Evolutionary conservation across 768 basidiomycete species (phyloP), one percentile per base, ranked within the genome.

Genomic region (Scleroderma bovista): DNA sequence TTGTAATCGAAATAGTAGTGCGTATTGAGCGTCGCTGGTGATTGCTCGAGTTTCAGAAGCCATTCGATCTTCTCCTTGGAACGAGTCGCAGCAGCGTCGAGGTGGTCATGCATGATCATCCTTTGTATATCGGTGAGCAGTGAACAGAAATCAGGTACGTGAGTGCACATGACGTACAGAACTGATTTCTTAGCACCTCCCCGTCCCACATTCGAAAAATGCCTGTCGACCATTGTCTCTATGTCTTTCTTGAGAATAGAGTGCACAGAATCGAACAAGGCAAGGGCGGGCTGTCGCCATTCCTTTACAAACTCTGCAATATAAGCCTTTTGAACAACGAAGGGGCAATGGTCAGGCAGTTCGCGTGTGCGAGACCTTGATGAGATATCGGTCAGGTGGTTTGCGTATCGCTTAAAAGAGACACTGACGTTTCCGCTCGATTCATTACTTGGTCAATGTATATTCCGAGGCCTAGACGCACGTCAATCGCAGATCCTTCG

Each of bases 321-420:
- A 51, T 76, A 83, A 0, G 63, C 57, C 9, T 71, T 62, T 43
- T 80, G 77, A 0, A 88, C 80, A 0, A 80, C 68, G 51, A 83
- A 87, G 0, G 86, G 85, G 51, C 79, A 84, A 52, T 76, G 75
- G 12, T 78, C 81, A 0, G 85, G 86, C 0, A 88, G 72, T 56
- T 88, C 86, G 1, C 88, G 78, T 1, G 85, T 83, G 3, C 81
- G 75, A 1, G 87, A 78, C 19, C 88, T 89, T 49, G 10, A 24
- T 24, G 20, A 8, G 39, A 22, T 16, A n/a, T 2, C 0, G 16
- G 10, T 26, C 4, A 29, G 26, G 9, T 2, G 7, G 15, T 1
- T 36, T 12, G 34, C 24, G n/a, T n/a, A n/a, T 10, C 6, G 12
- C 26, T 12, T 4, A 7, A 17, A 31, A 33, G n/a, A 29, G 12